Conservation (phyloP, 1,284 basidiomycete species). For the Trichosporon ovoides region DNA sequence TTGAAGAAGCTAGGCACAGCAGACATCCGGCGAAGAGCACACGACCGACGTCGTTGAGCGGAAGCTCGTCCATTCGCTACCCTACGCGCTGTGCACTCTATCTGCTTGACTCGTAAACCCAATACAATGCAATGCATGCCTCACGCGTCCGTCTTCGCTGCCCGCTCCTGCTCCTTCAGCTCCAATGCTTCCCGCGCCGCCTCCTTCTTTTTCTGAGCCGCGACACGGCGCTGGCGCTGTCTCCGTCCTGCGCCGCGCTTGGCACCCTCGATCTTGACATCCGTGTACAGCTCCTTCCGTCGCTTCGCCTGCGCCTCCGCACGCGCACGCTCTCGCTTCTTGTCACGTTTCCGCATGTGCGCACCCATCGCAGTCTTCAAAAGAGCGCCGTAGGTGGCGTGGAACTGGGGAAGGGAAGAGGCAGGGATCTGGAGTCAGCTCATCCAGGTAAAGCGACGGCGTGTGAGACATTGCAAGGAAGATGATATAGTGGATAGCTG, state of each 20-base stretch:
- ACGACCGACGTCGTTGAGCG: too few species aligned
- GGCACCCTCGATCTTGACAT: constrained; percentile 59
- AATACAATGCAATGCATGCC: too few species aligned
- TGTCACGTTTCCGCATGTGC: constrained; percentile 79
- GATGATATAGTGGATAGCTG: too few species aligned
- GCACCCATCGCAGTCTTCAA: constrained; percentile 69
- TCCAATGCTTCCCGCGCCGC: constrained; percentile 40
- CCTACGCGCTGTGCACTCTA: too few species aligned
- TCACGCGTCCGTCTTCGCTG: too few species aligned
- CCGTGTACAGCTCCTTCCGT: constrained; percentile 54
- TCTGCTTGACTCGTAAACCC: too few species aligned
- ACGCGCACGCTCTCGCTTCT: constrained; percentile 76
- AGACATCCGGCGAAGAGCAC: too few species aligned
- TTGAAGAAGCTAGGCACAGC: too few species aligned
- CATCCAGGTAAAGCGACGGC: too few species aligned
- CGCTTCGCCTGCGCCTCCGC: constrained; percentile 63
- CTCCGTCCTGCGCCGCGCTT: constrained; percentile 71
- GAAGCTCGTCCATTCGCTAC: too few species aligned
- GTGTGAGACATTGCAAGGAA: too few species aligned
- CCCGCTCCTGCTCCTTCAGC: too few species aligned
- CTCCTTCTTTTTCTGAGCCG: constrained; percentile 62
- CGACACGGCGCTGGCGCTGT: constrained; percentile 61
- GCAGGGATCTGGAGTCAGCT: constrained; percentile 58
- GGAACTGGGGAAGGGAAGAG: constrained; percentile 63
- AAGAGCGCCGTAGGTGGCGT: constrained; percentile 65